Base-by-base conservation (phyloP, 2,329 filamentous ascomycete species). In the Raffaelea deltoideospora region DNA sequence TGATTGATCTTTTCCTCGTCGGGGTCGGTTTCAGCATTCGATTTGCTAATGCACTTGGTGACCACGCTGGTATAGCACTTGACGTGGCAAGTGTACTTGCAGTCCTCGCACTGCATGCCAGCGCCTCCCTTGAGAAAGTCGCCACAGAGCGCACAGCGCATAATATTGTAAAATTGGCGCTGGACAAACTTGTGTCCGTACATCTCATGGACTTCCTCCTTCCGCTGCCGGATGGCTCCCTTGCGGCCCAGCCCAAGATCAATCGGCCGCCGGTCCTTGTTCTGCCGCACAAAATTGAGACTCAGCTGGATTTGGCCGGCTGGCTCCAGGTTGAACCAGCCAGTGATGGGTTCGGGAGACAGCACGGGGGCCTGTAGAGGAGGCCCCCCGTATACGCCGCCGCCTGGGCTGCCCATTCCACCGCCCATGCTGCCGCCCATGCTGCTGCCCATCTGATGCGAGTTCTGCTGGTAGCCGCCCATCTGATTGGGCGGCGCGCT, bases 1-100 rank as follows among this genome's bases (percentile, higher is more conserved):
- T 98, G 90, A 56, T 98, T 98, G 72, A 98, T 92, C 67, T 96
- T 98, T 61, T 95, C 90, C 60, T 98, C 90, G 59, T 98, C 90
- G 18, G 90, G 88, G 56, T 98, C 90, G 6, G 85, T 93, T 58
- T 98, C 90, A 45, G 90, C 88, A 54, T 98, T 98, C 44, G 88
- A 95, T 58, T 98, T 96, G 63, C 88, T 96, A 58, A 98, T 98
- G 63, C 90, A 98, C 60, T 98, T 98, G 45, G 90, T 98, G 49
- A 98, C 90, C 33, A 98, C 90, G 57, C 87, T 93, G 14, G 75
- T 64, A 58, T 96, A 98, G 56, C 90, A 98, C 61, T 96, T 95
- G 50, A 85, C 88, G 59, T 98, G 90, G 60, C 90, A 98, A 28
- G 88, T 96, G 62, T 96, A 96, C 62, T 96, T 96, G 79, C 90